A percentile compares a stretch with the other conserved stretches of the same genome.
These are phyloP conservation scores for Euptelea pleiosperma DNA, from an alignment of 164 flowering plant species.

Conservation along the genomic window DNA sequence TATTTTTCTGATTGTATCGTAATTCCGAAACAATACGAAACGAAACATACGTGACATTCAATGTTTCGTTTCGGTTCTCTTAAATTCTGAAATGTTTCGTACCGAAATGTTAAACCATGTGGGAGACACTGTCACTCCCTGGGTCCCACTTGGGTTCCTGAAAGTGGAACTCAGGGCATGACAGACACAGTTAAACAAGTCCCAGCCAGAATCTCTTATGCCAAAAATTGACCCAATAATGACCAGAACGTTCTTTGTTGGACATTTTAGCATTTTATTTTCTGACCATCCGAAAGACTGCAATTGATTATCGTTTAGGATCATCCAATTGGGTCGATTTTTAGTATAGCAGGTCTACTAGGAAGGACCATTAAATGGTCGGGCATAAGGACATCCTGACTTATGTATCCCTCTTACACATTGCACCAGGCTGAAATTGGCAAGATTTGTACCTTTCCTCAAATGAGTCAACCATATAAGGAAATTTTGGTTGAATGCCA, in stretches of 20 bases:
- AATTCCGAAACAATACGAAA: too few species aligned
- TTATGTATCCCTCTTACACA: too few species aligned
- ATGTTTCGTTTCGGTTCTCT: too few species aligned
- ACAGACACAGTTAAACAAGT: not conserved
- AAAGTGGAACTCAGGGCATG: not conserved
- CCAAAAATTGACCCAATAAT: not conserved
- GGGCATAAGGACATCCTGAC: too few species aligned
- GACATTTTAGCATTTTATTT: not conserved
- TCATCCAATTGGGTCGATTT: not conserved
- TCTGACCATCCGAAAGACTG: not conserved
- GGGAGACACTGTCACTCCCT: too few species aligned
- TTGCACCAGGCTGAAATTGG: too few species aligned
- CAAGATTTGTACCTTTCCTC: conserved; percentile 95
- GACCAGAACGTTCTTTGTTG: not conserved
- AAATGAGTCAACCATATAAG: conserved; percentile 87
- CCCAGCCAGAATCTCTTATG: not conserved
- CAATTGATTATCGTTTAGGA: not conserved
- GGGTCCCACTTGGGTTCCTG: too few species aligned
- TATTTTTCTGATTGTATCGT: too few species aligned
- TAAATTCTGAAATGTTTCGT: too few species aligned
- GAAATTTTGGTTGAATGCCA: conserved; percentile 96
- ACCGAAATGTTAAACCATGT: too few species aligned
- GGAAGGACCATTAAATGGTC: too few species aligned
- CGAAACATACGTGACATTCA: too few species aligned
- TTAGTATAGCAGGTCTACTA: not conserved